phyloP scores from a whole-genome alignment of 208 protist species.

The Leishmania major region DNA sequence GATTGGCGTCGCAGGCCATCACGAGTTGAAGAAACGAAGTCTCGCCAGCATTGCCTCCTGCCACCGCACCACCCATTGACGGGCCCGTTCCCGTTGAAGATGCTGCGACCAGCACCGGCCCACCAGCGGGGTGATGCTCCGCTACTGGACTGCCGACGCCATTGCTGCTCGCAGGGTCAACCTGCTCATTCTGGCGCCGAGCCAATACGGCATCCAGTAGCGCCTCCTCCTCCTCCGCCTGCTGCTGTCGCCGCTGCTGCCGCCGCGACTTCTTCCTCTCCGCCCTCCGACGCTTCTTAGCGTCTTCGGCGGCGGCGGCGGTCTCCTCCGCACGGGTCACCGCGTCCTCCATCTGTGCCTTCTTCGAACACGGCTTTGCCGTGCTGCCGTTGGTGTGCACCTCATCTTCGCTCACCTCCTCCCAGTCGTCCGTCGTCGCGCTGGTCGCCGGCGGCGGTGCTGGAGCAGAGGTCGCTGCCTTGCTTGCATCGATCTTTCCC shows the following conservation, averaged over 20 bases:
- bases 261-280: slow-evolving; percentile 39
- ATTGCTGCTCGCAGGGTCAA: not conserved
- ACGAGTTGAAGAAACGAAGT: slow-evolving; percentile 47
- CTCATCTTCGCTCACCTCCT: slow-evolving; percentile 24
- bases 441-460: not conserved
- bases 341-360: not conserved
- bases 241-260: slow-evolving; percentile 44
- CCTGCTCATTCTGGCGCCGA: slow-evolving; percentile 21
- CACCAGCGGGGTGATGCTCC: slow-evolving; percentile 4
- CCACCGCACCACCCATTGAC: not conserved
- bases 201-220: slow-evolving; percentile 69
- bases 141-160: not conserved
- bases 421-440: slow-evolving; percentile 18
- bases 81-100: not conserved
- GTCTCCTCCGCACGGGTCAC: slow-evolving; percentile 2
- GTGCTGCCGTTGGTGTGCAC: not conserved
- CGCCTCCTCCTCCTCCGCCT: slow-evolving; percentile 76
- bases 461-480: not conserved
- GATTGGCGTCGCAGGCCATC: slow-evolving; percentile 55
- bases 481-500: not conserved
- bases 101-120: not conserved
- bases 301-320: slow-evolving; percentile 21
- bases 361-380: not conserved
- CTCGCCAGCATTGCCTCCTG: not conserved
- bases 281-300: slow-evolving; percentile 33